These are phyloP conservation scores for Rhinocladiella similis DNA, from an alignment of 2,329 filamentous ascomycete genomes.

Conservation along the genomic window DNA sequence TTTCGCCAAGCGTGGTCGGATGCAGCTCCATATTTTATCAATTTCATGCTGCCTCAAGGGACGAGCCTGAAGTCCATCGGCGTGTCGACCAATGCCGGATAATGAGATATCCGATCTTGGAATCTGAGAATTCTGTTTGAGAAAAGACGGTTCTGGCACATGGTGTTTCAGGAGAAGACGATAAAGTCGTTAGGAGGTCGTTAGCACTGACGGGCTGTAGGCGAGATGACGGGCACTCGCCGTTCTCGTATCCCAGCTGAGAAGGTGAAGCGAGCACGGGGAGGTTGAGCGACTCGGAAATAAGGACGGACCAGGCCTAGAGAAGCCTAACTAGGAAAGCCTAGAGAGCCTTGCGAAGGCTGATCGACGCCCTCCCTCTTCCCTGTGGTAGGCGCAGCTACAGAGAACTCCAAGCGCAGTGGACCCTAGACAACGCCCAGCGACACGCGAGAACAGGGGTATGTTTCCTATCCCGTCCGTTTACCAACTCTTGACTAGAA, in stretches of 20 bases:
- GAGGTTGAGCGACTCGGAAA: background rate
- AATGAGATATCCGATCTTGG: slow-evolving; percentile 10
- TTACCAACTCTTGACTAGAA: no score
- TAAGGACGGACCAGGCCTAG: no score
- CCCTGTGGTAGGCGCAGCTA: no score
- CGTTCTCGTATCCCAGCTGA: no score
- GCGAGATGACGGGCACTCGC: background rate
- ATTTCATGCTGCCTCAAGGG: background rate
- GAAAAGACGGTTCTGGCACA: slow-evolving; percentile 10
- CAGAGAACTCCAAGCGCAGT: no score
- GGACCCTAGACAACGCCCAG: no score
- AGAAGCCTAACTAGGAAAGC: background rate
- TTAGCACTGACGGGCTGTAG: slow-evolving; percentile 10
- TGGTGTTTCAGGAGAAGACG: slow-evolving; percentile 16
- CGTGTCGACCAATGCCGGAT: slow-evolving; percentile 15
- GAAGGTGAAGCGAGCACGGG: no score
- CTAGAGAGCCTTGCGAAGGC: background rate
- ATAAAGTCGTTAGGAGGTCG: slow-evolving; percentile 2
- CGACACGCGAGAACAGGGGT: no score
- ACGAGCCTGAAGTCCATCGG: slow-evolving; percentile 3
- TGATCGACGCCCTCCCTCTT: no score
- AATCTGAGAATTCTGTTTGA: slow-evolving; percentile 3
- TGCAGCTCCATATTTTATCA: background rate
- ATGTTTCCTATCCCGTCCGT: no score
- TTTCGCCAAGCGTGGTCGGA: no score